Conservation (phyloP, 164 flowering plant genomes). For the Umbellularia californica region DNA sequence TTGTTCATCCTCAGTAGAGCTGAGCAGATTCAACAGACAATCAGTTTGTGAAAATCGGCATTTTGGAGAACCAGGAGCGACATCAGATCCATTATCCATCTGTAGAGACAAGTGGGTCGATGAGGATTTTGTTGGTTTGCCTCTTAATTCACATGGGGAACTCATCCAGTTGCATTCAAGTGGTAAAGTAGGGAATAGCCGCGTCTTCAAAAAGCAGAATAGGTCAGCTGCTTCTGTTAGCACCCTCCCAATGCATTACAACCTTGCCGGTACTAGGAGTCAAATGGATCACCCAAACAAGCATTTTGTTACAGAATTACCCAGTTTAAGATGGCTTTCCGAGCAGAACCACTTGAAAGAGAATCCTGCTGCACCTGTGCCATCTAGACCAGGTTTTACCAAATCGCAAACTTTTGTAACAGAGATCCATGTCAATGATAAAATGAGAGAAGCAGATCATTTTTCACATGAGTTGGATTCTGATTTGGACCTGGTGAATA, state of each 20-base stretch:
- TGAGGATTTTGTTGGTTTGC: conserved; percentile 45
- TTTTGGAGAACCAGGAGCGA: conserved; percentile 4
- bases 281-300: conserved; percentile 7
- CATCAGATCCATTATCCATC: conserved; percentile 6
- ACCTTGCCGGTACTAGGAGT: conserved; percentile 11
- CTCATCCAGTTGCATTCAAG: conserved; percentile 36
- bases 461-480: conserved; percentile 18
- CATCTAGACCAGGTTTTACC: conserved; percentile 26
- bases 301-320: conserved; percentile 14
- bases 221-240: conserved; percentile 14
- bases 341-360: conserved; percentile 17
- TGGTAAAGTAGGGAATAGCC: conserved; percentile 23
- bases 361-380: conserved; percentile 2
- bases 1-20: conserved; percentile 22
- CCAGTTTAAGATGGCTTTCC: conserved; percentile 26
- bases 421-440: conserved; percentile 16
- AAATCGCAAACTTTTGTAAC: conserved; percentile 16
- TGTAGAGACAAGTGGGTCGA: conserved; percentile 19
- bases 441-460: conserved; percentile 13
- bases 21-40: conserved; percentile 24
- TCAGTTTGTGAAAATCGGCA: conserved; percentile 3
- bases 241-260: conserved; percentile 15
- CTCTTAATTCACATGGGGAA: conserved; percentile 68
- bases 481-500: conserved; percentile 20
- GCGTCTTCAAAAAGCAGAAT: conserved; percentile 17